Percentiles rank a stretch among this genome's conserved stretches.
These are phyloP conservation scores for Picochlorum sp. DNA, from an alignment of 139 green algal genomes.

Conservation along the genomic window DNA sequence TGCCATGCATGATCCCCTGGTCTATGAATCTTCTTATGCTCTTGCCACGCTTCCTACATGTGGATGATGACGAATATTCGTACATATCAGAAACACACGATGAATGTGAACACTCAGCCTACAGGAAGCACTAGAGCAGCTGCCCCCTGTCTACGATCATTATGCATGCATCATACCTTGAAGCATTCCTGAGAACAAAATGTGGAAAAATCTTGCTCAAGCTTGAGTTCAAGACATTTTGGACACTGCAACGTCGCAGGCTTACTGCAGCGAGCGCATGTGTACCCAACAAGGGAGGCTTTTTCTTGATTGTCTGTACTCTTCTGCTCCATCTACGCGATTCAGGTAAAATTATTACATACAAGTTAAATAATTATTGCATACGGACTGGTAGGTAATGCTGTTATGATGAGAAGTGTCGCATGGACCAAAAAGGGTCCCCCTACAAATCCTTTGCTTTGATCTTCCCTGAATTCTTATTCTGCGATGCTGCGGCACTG, in stretches of 20 bases:
- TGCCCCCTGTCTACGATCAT: too few species aligned
- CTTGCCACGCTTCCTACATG: slow-evolving; percentile 57
- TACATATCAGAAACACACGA: slow-evolving; percentile 27
- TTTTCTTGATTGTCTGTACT: neutral
- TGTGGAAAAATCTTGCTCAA: slow-evolving; percentile 55
- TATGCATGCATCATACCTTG: slow-evolving; percentile 53
- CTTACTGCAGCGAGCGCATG: slow-evolving; percentile 56
- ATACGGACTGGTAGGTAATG: too few species aligned
- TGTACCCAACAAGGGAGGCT: neutral
- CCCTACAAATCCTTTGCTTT: slow-evolving; percentile 2
- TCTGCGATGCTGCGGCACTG: neutral
- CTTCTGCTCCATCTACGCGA: neutral
- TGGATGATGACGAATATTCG: slow-evolving; percentile 1
- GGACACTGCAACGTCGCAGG: slow-evolving; percentile 85
- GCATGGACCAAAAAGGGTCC: neutral
- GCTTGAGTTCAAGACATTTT: slow-evolving; percentile 74
- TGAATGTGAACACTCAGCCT: neutral
- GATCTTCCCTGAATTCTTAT: neutral
- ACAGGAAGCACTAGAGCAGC: too few species aligned
- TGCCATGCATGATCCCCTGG: slow-evolving; percentile 49
- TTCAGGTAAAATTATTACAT: neutral
- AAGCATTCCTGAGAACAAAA: slow-evolving; percentile 96
- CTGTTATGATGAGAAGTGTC: too few species aligned
- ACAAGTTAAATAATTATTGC: too few species aligned
- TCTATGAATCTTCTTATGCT: slow-evolving; percentile 75